Conservation (phyloP, 352 stramenopile species). For the Plasmopara halstedii region DNA sequence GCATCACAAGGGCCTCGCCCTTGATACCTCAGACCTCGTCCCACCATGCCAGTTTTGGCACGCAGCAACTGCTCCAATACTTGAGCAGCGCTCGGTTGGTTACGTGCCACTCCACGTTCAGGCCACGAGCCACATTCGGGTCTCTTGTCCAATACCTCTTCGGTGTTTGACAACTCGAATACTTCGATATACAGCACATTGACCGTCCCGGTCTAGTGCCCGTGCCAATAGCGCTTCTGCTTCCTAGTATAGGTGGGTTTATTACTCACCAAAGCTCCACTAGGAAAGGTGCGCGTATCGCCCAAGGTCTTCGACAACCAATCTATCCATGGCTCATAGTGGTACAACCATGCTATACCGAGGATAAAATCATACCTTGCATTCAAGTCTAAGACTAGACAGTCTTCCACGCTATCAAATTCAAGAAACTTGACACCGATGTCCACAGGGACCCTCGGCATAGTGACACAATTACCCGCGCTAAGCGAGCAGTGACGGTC, state of each 20-base stretch:
- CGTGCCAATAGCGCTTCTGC: not conserved
- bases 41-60: too few species aligned
- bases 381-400: not conserved
- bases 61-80: too few species aligned
- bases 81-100: too few species aligned
- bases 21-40: too few species aligned
- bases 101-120: too few species aligned
- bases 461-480: too few species aligned
- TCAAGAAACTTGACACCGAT: not conserved
- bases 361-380: not conserved
- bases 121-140: too few species aligned
- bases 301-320: too few species aligned
- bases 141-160: too few species aligned
- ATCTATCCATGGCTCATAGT: not conserved
- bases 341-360: not conserved
- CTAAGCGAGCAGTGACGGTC: not conserved
- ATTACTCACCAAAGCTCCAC: not conserved
- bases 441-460: not conserved
- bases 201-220: not conserved
- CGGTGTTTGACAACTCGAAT: too few species aligned
- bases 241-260: not conserved
- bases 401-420: not conserved
- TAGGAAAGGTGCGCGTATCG: not conserved
- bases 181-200: not conserved
- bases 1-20: too few species aligned